Evolutionary conservation across 768 basidiomycete genomes (phyloP).

Genomic region (Suillus sp.): DNA sequence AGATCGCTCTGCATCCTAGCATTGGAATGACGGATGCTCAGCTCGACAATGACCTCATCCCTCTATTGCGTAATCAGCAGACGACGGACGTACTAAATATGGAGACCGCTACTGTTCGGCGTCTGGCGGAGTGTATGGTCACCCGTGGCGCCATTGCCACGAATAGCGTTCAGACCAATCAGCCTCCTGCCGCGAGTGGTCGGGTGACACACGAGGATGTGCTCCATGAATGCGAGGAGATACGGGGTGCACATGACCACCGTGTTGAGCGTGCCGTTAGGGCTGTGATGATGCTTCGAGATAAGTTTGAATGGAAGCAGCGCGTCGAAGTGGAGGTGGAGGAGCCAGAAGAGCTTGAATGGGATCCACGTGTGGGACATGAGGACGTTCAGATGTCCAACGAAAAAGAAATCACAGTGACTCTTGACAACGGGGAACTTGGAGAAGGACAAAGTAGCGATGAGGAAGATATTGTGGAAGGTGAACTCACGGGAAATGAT

Average conservation of each 20-base stretch:
- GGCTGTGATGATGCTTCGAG: constrained; percentile 75
- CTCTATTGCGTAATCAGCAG: constrained; percentile 77
- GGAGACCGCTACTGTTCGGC: constrained; percentile 73
- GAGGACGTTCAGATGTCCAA: constrained; percentile 15
- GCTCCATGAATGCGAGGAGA: constrained; percentile 63
- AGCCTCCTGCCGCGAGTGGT: constrained; percentile 27
- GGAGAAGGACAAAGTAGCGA: constrained; percentile 38
- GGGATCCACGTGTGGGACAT: constrained; percentile 55
- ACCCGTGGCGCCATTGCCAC: constrained; percentile 52
- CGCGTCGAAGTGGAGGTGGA: constrained; percentile 79
- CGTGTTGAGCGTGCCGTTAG: constrained; percentile 78
- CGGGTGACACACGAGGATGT: constrained; percentile 55
- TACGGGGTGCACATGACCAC: constrained; percentile 70
- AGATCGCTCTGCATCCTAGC: constrained; percentile 68
- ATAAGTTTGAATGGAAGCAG: constrained; percentile 82
- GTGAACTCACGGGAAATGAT: constrained; percentile 35
- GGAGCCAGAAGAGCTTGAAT: constrained; percentile 76
- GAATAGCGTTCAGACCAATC: constrained; percentile 47
- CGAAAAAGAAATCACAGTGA: constrained; percentile 18
- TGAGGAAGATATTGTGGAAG: constrained; percentile 41
- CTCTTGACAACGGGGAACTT: constrained; percentile 27
- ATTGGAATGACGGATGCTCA: constrained; percentile 59
- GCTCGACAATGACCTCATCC: constrained; percentile 73
- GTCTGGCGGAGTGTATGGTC: constrained; percentile 66
- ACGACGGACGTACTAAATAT: constrained; percentile 71